Evolutionary conservation across 1,284 basidiomycete genomes (phyloP).

Genomic region (Moesziomyces parantarcticus): DNA sequence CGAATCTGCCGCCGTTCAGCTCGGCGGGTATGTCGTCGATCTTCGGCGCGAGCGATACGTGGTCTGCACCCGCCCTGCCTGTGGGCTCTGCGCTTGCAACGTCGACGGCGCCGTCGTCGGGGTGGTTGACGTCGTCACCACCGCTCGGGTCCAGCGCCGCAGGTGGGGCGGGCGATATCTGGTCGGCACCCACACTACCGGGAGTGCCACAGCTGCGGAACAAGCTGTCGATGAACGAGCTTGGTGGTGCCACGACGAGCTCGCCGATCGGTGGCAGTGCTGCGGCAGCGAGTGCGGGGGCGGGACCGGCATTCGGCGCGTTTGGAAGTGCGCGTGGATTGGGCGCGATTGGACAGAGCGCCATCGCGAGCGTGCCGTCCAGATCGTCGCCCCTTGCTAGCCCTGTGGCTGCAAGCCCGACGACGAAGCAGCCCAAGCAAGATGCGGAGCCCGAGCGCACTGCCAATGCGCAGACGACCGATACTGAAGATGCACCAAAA

Average conservation of each 20-base stretch:
- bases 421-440: neutral
- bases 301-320: constrained; percentile 10
- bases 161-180: constrained; percentile 26
- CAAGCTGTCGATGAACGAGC: constrained; percentile 23
- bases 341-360: constrained; percentile 25
- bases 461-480: too few species aligned
- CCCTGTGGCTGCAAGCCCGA: constrained; percentile 2
- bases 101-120: neutral
- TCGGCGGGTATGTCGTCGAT: constrained; percentile 29
- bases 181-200: constrained; percentile 31
- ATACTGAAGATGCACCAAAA: too few species aligned
- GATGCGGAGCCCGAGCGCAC: too few species aligned
- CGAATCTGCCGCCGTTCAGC: constrained; percentile 18
- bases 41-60: constrained; percentile 36
- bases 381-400: constrained; percentile 2
- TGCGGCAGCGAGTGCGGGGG: neutral
- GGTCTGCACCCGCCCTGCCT: constrained; percentile 19
- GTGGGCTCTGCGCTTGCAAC: neutral
- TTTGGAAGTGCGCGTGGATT: constrained; percentile 15
- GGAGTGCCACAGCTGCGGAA: constrained; percentile 24
- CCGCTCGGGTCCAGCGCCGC: constrained; percentile 21
- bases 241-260: constrained; percentile 3
- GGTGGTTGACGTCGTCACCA: constrained; percentile 40
- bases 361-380: constrained; percentile 1
- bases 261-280: constrained; percentile 1